A percentile compares a stretch with the other conserved stretches of the same genome.
phyloP scores from a whole-genome alignment of 2,329 filamentous ascomycete genomes.

The Arthrinium puccinioides region DNA sequence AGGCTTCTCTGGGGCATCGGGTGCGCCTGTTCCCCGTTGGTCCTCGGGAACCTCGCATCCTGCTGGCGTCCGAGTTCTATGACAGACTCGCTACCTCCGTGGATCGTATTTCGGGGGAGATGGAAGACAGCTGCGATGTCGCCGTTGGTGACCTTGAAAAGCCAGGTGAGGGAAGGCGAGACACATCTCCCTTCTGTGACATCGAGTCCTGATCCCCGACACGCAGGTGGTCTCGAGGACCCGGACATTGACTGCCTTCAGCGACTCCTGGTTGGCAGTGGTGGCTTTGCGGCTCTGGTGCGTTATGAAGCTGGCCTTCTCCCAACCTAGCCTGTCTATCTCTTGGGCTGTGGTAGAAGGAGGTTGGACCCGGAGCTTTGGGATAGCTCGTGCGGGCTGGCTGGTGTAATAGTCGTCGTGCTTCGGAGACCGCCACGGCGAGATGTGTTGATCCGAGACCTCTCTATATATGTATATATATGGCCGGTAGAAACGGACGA shows the following conservation, averaged over 20 bases:
- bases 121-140: constrained; percentile 22
- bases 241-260: constrained; percentile 48
- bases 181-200: constrained; percentile 53
- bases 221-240: constrained; percentile 40
- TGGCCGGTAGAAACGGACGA: no score
- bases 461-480: no score
- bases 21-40: constrained; percentile 21
- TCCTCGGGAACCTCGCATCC: constrained; percentile 8
- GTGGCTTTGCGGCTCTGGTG: no score
- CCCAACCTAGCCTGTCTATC: background rate
- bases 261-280: constrained; percentile 2
- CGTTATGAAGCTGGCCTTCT: no score
- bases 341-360: background rate
- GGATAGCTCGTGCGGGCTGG: background rate
- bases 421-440: constrained; percentile 10
- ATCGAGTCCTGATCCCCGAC: constrained; percentile 55
- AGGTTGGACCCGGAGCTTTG: background rate
- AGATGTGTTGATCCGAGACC: no score
- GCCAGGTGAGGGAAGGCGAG: constrained; percentile 47
- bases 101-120: constrained; percentile 3
- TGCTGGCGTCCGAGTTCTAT: background rate
- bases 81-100: background rate
- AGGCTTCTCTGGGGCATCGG: constrained; percentile 26
- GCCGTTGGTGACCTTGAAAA: constrained; percentile 36
- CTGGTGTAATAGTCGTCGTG: constrained; percentile 1